Evolutionary conservation across 2,329 filamentous ascomycete species (phyloP).

Genomic region (Basipetospora chlamydospora): DNA sequence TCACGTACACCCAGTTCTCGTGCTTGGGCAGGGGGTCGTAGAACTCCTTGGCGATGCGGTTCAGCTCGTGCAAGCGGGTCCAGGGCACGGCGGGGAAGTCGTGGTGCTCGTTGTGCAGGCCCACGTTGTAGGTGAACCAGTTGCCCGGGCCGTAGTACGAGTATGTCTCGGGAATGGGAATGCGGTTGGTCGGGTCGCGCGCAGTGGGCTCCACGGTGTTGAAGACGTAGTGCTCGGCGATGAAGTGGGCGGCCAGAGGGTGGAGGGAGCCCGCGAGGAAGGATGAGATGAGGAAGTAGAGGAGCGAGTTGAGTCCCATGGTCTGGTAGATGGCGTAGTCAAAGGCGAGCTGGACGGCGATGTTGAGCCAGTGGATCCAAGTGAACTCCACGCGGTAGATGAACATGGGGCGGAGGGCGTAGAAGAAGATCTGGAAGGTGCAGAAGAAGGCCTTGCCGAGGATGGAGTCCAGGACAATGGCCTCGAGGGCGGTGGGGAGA

Average conservation of each 20-base stretch:
- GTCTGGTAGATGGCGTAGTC: slow-evolving; percentile 53
- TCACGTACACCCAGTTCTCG: slow-evolving; percentile 79
- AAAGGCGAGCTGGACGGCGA: slow-evolving; percentile 62
- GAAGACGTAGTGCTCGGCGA: slow-evolving; percentile 91
- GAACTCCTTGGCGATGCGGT: slow-evolving; percentile 75
- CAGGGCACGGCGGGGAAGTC: slow-evolving; percentile 96
- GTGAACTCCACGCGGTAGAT: slow-evolving; percentile 84
- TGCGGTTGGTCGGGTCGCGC: slow-evolving; percentile 40
- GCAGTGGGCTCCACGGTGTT: slow-evolving; percentile 43
- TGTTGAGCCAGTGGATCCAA: slow-evolving; percentile 68
- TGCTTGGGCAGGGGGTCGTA: slow-evolving; percentile 79
- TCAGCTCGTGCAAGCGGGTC: slow-evolving; percentile 67
- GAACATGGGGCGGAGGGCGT: slow-evolving; percentile 89
- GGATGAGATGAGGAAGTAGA: slow-evolving; percentile 76
- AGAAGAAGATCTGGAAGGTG: slow-evolving; percentile 98
- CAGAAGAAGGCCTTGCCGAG: slow-evolving; percentile 97
- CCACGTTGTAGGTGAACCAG: slow-evolving; percentile 89
- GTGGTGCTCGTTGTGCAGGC: slow-evolving; percentile 96
- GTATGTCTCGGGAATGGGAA: slow-evolving; percentile 81
- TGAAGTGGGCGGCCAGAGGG: slow-evolving; percentile 93
- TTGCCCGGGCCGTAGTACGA: slow-evolving; percentile 94
- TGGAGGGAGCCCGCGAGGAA: slow-evolving; percentile 91
- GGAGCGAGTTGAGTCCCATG: slow-evolving; percentile 49
- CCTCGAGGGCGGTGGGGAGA: slow-evolving; percentile 82
- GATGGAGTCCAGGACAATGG: slow-evolving; percentile 84